Percentiles rank a stretch among this genome's conserved stretches.
Conservation (phyloP, 2,329 filamentous ascomycete species). For the Claviceps cyperi region DNA sequence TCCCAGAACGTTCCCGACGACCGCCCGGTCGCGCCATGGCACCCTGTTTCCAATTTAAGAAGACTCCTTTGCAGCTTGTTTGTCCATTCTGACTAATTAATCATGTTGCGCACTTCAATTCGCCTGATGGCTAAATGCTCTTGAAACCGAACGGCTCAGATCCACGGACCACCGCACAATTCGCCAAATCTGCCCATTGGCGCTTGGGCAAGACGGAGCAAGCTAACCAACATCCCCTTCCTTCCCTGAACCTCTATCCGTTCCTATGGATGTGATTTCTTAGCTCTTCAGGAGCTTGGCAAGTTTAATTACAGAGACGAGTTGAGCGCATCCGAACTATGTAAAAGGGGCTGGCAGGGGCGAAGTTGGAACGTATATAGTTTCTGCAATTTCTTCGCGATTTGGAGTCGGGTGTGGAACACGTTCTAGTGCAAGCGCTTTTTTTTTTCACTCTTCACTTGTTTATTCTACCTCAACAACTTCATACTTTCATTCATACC, state of each 20-base stretch:
- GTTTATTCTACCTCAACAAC: background rate
- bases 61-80: background rate
- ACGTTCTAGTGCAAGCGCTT: no score
- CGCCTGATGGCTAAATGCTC: background rate
- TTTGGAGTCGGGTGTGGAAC: no score
- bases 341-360: no score
- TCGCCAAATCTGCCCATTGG: background rate
- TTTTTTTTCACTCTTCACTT: background rate
- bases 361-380: background rate
- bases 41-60: background rate
- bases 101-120: background rate
- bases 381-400: background rate
- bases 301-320: no score
- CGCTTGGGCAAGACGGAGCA: background rate
- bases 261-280: background rate
- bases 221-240: background rate
- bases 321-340: no score
- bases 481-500: background rate
- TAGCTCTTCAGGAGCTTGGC: no score
- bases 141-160: background rate
- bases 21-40: background rate
- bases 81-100: background rate
- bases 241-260: background rate
- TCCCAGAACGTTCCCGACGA: background rate
- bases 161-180: background rate